A percentile compares a stretch with the other conserved stretches of the same genome.
Conservation (phyloP, 2,329 filamentous ascomycete genomes). For the Chrysoporthe austroafricana region DNA sequence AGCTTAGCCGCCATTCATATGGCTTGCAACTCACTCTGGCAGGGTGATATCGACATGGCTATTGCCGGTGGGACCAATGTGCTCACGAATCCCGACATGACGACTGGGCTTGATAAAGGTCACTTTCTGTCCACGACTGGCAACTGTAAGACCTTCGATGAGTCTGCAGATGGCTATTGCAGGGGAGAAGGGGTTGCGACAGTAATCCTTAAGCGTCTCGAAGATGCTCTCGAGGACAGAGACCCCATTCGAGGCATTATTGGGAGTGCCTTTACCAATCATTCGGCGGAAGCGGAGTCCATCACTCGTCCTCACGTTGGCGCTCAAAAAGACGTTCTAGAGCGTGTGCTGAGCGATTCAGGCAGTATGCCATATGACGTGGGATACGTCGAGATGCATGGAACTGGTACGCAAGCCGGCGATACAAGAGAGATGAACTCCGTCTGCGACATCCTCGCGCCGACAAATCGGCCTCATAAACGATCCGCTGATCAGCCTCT, state of each 20-base stretch:
- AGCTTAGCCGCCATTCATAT: slow-evolving; percentile 41
- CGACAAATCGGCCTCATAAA: too few relatives aligned
- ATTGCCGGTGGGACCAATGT: slow-evolving; percentile 67
- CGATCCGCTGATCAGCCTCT: background rate
- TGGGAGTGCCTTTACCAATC: slow-evolving; percentile 8
- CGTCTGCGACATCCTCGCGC: too few relatives aligned
- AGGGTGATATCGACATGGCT: slow-evolving; percentile 65
- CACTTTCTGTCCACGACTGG: slow-evolving; percentile 59
- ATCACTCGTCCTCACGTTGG: slow-evolving; percentile 11
- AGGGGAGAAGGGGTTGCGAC: background rate
- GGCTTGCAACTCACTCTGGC: slow-evolving; percentile 62
- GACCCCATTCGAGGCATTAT: slow-evolving; percentile 14
- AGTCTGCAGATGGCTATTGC: slow-evolving; percentile 52
- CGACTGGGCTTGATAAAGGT: slow-evolving; percentile 63
- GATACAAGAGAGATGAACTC: slow-evolving; percentile 10
- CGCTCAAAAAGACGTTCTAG: background rate
- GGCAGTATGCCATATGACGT: background rate
- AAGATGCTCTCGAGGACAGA: slow-evolving; percentile 5
- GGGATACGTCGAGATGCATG: slow-evolving; percentile 20
- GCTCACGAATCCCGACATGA: slow-evolving; percentile 67
- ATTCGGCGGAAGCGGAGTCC: slow-evolving; percentile 16
- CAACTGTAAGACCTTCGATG: slow-evolving; percentile 52
- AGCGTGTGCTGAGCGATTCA: too few relatives aligned
- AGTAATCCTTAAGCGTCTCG: slow-evolving; percentile 7
- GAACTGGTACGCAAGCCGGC: slow-evolving; percentile 13